Conservation (phyloP, 225 moss, liverwort and hornwort species). For the Polytrichum commune region DNA sequence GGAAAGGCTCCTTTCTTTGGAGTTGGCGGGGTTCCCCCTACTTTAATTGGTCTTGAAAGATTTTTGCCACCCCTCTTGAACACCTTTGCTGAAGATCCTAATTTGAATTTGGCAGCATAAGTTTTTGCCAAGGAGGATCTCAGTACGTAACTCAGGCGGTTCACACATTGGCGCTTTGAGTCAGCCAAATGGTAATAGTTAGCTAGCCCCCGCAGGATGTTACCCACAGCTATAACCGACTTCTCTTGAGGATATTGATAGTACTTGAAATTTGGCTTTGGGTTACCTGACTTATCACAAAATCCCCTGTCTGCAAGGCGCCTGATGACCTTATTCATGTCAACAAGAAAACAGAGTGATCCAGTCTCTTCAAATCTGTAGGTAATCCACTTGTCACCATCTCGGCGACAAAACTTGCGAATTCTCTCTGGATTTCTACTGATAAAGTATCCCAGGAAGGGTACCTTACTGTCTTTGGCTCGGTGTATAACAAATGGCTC, state of each 20-base stretch:
- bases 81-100: conserved; percentile 58
- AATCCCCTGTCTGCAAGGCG: conserved; percentile 60
- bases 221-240: conserved; percentile 50
- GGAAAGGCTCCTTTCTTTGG: conserved; percentile 21
- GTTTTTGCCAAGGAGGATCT: conserved; percentile 67
- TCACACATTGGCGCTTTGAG: conserved; percentile 58
- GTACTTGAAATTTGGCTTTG: conserved; percentile 63
- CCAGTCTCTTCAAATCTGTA: conserved; percentile 50
- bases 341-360: conserved; percentile 47
- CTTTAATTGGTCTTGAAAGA: conserved; percentile 54
- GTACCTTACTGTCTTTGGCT: conserved; percentile 53
- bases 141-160: conserved; percentile 63
- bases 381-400: conserved; percentile 52
- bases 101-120: conserved; percentile 73
- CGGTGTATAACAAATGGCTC: conserved; percentile 35
- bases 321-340: conserved; percentile 53
- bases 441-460: conserved; percentile 60
- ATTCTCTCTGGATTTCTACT: conserved; percentile 51
- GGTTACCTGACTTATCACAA: conserved; percentile 53
- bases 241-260: conserved; percentile 65
- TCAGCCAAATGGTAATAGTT: conserved; percentile 58
- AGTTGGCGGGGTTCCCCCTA: conserved; percentile 26
- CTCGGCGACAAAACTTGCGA: conserved; percentile 45
- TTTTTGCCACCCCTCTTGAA: conserved; percentile 61
- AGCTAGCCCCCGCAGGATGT: conserved; percentile 49